Conservation (phyloP, 768 basidiomycete genomes). For the Boletellus sp. region DNA sequence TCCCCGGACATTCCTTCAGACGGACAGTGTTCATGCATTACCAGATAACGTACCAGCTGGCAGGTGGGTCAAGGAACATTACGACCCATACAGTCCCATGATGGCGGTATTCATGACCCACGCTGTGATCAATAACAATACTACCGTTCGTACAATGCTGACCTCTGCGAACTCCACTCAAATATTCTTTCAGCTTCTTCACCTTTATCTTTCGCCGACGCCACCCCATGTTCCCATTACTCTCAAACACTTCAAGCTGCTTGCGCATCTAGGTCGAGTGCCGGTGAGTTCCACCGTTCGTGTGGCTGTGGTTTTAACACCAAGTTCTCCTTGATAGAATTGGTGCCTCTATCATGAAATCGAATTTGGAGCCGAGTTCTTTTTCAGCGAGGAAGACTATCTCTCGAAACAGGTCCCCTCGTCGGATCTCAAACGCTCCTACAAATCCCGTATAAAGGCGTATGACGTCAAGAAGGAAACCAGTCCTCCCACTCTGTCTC, state of each 20-base stretch:
- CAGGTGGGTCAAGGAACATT: conserved; percentile 56
- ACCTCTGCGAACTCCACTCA: neutral
- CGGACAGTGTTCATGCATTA: neutral
- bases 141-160: conserved; percentile 22
- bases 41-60: conserved; percentile 57
- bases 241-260: conserved; percentile 70
- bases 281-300: conserved; percentile 44
- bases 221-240: conserved; percentile 59
- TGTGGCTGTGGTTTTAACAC: neutral
- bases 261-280: conserved; percentile 60
- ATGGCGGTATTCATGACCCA: conserved; percentile 71
- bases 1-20: neutral
- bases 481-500: conserved; percentile 29
- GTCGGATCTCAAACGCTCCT: conserved; percentile 22
- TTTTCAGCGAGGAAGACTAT: conserved; percentile 67
- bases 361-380: conserved; percentile 65
- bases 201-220: conserved; percentile 38
- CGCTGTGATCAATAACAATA: conserved; percentile 65
- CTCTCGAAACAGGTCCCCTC: conserved; percentile 34
- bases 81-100: conserved; percentile 51
- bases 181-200: conserved; percentile 41
- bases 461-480: conserved; percentile 42
- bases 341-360: conserved; percentile 58
- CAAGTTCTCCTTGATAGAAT: conserved; percentile 35
- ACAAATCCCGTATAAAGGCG: conserved; percentile 23